Base-by-base conservation (phyloP, 306 rosid species). In the Begonia masoniana region DNA sequence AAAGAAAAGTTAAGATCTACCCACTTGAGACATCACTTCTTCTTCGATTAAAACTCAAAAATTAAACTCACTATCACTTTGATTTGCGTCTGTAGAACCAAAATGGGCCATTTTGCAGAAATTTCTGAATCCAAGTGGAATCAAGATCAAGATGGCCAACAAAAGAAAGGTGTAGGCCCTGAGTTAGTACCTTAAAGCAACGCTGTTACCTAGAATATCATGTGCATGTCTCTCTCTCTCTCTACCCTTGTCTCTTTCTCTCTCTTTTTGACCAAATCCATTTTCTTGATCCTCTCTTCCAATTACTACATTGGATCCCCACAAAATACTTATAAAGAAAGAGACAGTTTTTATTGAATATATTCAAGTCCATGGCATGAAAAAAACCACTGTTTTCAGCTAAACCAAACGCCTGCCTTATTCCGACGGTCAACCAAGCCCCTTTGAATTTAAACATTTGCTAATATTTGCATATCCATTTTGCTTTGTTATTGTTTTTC, bases 211-310 rank as follows among this genome's bases (percentile, higher is more conserved):
- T 71, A 69, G 74, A 64, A 69, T 57, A 74, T 78, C 67, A 39
- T 67, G 64, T 65, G 65, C 53, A 49, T 67, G 75, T 64, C 75
- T 74, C 57, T 65, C 54, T 63, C 58, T 71, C 66, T 56, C 75
- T 54, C 42, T 21, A 59, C 47, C 66, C 73, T 51, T 52, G 54
- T 36, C 50, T n/a, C 58, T 53, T 64, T 75, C 31, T 48, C 55
- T 17, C 62, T 47, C 67, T 70, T 71, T 79, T 75, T 79, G 84
- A 73, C 87, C 80, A 71, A 65, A 71, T 13, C 35, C n/a, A 47
- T 55, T 56, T 58, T 15, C 47, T 70, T 65, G 49, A 35, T 64
- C 39, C 39, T 31, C 39, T 31, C 39, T 31, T 31, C 9, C 39
- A 4, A 31, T 31, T 31, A 5, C 39, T 7, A 31, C 39, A 31